These are phyloP conservation scores for Trichoderma sp. DNA, from an alignment of 2,329 filamentous ascomycete species.

Conservation along the genomic window DNA sequence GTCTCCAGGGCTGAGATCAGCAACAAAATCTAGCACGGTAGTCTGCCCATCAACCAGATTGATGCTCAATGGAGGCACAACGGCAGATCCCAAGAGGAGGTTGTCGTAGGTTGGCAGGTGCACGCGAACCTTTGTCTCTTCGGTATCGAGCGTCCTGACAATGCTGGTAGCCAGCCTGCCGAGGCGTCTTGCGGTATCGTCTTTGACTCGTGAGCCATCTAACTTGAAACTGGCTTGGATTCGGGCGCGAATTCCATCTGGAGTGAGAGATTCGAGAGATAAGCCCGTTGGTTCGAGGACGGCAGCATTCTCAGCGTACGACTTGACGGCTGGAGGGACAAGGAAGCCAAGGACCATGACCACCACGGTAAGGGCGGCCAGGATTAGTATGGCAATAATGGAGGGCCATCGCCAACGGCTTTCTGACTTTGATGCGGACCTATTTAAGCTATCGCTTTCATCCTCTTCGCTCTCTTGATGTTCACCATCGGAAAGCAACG, in stretches of 20 bases:
- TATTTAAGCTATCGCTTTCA: conserved; percentile 35
- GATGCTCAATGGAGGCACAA: conserved; percentile 71
- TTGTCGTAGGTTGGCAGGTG: conserved; percentile 82
- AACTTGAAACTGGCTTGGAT: conserved; percentile 80
- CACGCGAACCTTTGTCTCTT: conserved; percentile 69
- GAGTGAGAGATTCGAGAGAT: conserved; percentile 80
- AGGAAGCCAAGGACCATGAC: conserved; percentile 81
- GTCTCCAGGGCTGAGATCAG: conserved; percentile 73
- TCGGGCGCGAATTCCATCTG: conserved; percentile 72
- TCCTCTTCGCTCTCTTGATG: conserved; percentile 23
- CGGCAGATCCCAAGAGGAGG: conserved; percentile 72
- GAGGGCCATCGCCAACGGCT: conserved; percentile 65
- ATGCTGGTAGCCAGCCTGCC: conserved; percentile 79
- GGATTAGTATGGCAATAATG: conserved; percentile 65
- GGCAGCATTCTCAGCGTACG: conserved; percentile 81
- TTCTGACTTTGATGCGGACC: conserved; percentile 28
- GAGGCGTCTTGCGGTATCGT: conserved; percentile 68
- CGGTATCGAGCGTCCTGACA: conserved; percentile 71
- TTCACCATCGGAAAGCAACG: conserved; percentile 43
- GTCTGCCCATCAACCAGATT: conserved; percentile 74
- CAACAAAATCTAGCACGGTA: conserved; percentile 75
- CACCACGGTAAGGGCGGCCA: conserved; percentile 61
- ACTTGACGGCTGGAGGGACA: conserved; percentile 73
- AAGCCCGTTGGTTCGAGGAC: conserved; percentile 81
- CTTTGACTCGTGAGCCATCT: conserved; percentile 72